A percentile compares a stretch with the other conserved stretches of the same genome.
phyloP scores from a whole-genome alignment of 495 filamentous ascomycete species.

The Choiromyces venosus region DNA sequence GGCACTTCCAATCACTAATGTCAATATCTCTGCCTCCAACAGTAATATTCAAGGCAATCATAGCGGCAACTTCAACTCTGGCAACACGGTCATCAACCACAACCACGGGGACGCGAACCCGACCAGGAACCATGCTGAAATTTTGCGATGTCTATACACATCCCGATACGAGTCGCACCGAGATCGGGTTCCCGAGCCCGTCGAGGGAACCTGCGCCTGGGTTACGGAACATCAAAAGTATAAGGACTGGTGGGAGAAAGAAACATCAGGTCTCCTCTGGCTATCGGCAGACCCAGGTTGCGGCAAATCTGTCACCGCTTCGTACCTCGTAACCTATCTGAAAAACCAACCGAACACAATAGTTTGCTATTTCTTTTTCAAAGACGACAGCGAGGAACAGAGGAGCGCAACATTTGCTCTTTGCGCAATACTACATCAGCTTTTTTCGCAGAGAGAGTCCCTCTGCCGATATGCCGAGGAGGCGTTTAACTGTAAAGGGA shows the following conservation, averaged over 20 bases:
- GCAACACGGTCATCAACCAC: too few relatives aligned
- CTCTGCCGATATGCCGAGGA: conserved; percentile 40
- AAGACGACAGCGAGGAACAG: conserved; percentile 45
- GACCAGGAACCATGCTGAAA: too few relatives aligned
- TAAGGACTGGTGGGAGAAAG: conserved; percentile 38
- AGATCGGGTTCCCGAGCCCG: too few relatives aligned
- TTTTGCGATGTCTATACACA: too few relatives aligned
- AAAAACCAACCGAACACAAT: neutral
- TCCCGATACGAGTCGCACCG: too few relatives aligned
- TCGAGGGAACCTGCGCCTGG: conserved; percentile 42
- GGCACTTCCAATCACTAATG: too few relatives aligned
- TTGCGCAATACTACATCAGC: conserved; percentile 46
- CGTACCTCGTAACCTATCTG: too few relatives aligned
- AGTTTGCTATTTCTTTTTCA: conserved; percentile 50
- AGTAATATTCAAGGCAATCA: too few relatives aligned
- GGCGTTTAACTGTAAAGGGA: conserved; percentile 40
- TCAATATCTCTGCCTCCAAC: too few relatives aligned
- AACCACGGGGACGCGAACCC: too few relatives aligned
- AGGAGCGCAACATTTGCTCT: conserved; percentile 42
- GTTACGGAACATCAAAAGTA: conserved; percentile 39
- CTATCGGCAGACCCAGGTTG: conserved; percentile 48
- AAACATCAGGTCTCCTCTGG: conserved; percentile 45
- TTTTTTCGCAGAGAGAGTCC: conserved; percentile 40
- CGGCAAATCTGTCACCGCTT: conserved; percentile 46
- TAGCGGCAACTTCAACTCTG: too few relatives aligned